These are phyloP conservation scores for Sapria himalayana DNA, from an alignment of 345 rosid species.

Conservation along the genomic window DNA sequence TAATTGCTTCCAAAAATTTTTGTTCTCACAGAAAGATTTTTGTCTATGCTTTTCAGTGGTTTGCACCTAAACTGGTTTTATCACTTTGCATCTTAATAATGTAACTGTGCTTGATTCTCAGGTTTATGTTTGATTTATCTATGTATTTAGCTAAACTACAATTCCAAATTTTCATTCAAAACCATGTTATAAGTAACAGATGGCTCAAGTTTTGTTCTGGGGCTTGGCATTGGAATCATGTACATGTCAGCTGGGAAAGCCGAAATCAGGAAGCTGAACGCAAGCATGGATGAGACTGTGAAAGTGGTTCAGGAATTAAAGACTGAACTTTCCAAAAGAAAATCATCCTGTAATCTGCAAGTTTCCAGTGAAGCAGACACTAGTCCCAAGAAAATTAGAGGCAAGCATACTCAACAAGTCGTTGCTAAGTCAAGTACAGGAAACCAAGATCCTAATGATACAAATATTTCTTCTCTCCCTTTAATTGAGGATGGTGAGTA, in stretches of 20 bases:
- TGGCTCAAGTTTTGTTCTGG: slow-evolving; percentile 31
- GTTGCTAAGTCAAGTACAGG: slow-evolving; percentile 10
- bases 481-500: slow-evolving; percentile 30
- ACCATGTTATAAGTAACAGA: slow-evolving; percentile 16
- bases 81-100: neutral
- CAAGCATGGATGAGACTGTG: slow-evolving; percentile 47
- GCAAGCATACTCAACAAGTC: slow-evolving; percentile 8
- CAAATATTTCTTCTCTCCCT: slow-evolving; percentile 9
- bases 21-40: too few species aligned
- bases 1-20: too few species aligned
- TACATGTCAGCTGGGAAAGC: slow-evolving; percentile 52
- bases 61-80: neutral
- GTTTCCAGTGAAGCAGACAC: slow-evolving; percentile 8
- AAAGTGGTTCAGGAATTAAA: slow-evolving; percentile 48
- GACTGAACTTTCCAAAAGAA: slow-evolving; percentile 35
- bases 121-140: neutral
- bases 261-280: slow-evolving; percentile 40
- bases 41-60: neutral
- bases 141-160: neutral
- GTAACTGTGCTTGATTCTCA: neutral
- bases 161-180: slow-evolving; percentile 1
- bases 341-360: slow-evolving; percentile 15
- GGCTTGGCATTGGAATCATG: slow-evolving; percentile 58
- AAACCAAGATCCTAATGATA: slow-evolving; percentile 11
- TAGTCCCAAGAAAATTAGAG: slow-evolving; percentile 9